Conservation (phyloP, 78 protist species). For the Pigoraptor vietnamica region DNA sequence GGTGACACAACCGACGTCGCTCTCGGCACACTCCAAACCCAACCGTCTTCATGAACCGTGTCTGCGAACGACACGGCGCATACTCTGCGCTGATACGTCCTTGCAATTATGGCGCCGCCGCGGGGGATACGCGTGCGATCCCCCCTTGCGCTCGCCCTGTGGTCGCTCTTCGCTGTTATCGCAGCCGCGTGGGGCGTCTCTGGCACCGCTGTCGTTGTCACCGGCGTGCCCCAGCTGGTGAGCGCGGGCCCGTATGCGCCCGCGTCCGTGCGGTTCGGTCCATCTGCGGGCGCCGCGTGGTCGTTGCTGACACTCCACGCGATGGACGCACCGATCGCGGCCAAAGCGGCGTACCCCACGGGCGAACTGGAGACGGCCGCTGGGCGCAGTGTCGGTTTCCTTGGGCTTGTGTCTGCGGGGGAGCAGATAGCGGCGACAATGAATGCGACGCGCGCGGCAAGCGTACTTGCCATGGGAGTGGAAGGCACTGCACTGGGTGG, state of each 20-base stretch:
- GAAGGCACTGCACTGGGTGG: neutral
- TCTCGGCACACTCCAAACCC: too few species aligned
- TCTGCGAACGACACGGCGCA: too few species aligned
- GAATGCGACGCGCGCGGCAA: neutral
- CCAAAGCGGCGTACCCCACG: neutral
- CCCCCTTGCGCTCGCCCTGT: too few species aligned
- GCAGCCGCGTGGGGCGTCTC: too few species aligned
- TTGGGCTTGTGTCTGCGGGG: neutral
- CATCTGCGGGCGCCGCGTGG: neutral
- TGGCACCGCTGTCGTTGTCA: neutral
- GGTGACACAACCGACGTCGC: too few species aligned
- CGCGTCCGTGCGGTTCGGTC: neutral
- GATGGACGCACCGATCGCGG: neutral
- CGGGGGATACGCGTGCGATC: too few species aligned
- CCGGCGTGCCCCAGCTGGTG: neutral
- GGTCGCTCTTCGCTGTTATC: too few species aligned
- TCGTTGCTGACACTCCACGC: neutral
- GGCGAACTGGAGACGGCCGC: neutral
- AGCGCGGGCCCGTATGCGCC: neutral
- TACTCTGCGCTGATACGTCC: too few species aligned
- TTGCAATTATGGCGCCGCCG: too few species aligned
- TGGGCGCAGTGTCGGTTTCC: neutral
- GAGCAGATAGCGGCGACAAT: neutral
- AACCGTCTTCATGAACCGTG: too few species aligned
- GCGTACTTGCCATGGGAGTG: neutral